A percentile compares a stretch with the other conserved stretches of the same genome.
These are phyloP conservation scores for Neoboletus subvelutipes DNA, from an alignment of 768 basidiomycete genomes.

Conservation along the genomic window DNA sequence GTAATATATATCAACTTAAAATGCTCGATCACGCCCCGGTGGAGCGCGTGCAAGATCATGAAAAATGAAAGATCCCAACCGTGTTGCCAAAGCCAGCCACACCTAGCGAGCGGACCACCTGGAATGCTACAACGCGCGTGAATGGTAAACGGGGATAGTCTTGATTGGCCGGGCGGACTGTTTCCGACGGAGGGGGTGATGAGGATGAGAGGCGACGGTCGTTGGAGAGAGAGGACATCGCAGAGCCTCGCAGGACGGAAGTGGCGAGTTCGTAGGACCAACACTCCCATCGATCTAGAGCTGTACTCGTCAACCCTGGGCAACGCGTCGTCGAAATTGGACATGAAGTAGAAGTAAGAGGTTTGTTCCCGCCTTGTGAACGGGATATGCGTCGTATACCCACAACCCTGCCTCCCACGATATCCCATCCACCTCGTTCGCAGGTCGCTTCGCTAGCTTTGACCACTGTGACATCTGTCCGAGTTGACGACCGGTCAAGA, in stretches of 20 bases:
- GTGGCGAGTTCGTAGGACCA: constrained; percentile 71
- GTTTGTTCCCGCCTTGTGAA: constrained; percentile 32
- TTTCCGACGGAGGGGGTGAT: not conserved
- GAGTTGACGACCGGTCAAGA: constrained; percentile 35
- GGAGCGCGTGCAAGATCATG: constrained; percentile 12
- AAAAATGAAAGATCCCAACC: constrained; percentile 29
- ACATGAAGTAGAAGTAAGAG: constrained; percentile 5
- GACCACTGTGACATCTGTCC: constrained; percentile 53
- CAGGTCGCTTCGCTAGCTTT: constrained; percentile 56
- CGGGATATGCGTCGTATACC: constrained; percentile 72
- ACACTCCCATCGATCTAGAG: constrained; percentile 79
- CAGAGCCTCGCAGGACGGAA: constrained; percentile 47
- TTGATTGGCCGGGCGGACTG: constrained; percentile 2
- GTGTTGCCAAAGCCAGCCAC: constrained; percentile 82
- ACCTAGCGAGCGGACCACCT: constrained; percentile 48
- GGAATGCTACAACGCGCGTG: constrained; percentile 68
- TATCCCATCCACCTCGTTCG: constrained; percentile 80
- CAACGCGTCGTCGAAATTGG: constrained; percentile 13
- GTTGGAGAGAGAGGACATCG: constrained; percentile 47
- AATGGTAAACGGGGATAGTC: constrained; percentile 67
- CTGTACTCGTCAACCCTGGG: constrained; percentile 56
- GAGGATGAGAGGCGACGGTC: constrained; percentile 13
- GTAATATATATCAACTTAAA: not conserved
- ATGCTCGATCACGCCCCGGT: not conserved
- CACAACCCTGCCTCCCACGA: constrained; percentile 52